Conservation (phyloP, 2,329 filamentous ascomycete species). For the Pseudofabraea citricarpa region DNA sequence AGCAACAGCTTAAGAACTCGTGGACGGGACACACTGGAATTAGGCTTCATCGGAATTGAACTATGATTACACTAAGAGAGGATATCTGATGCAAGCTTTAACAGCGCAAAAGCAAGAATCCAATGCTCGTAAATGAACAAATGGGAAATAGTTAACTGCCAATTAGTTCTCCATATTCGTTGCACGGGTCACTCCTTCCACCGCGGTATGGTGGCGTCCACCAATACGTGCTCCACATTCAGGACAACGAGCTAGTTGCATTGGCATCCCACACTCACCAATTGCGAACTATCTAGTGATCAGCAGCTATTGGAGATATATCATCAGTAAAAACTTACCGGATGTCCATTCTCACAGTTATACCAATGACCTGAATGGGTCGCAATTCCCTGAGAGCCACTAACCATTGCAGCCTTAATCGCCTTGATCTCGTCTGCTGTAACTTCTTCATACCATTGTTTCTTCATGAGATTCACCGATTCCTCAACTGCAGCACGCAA, state of each 20-base stretch:
- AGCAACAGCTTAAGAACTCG: too few species aligned
- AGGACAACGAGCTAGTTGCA: constrained; percentile 55
- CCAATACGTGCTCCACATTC: constrained; percentile 56
- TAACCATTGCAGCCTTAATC: constrained; percentile 43
- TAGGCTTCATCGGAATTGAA: too few species aligned
- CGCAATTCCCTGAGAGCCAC: constrained; percentile 32
- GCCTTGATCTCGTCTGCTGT: constrained; percentile 36
- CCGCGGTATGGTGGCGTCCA: constrained; percentile 43
- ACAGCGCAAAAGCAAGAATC: too few species aligned
- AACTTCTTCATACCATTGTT: constrained; percentile 34
- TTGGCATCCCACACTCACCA: constrained; percentile 62
- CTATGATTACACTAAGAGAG: too few species aligned
- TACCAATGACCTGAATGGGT: constrained; percentile 56
- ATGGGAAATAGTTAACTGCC: too few species aligned
- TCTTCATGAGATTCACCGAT: constrained; percentile 23
- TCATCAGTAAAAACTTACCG: constrained; percentile 16
- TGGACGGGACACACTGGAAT: too few species aligned
- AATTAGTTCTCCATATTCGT: constrained; percentile 48
- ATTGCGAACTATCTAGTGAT: constrained; percentile 44
- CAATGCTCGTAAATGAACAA: too few species aligned
- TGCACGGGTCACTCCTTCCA: constrained; percentile 46
- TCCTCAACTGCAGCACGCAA: constrained; percentile 25
- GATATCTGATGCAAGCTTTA: too few species aligned
- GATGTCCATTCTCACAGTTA: constrained; percentile 49
- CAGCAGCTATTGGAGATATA: not conserved